phyloP scores from a whole-genome alignment of 129 eudicot species.

The Smallanthus sonchifolius region DNA sequence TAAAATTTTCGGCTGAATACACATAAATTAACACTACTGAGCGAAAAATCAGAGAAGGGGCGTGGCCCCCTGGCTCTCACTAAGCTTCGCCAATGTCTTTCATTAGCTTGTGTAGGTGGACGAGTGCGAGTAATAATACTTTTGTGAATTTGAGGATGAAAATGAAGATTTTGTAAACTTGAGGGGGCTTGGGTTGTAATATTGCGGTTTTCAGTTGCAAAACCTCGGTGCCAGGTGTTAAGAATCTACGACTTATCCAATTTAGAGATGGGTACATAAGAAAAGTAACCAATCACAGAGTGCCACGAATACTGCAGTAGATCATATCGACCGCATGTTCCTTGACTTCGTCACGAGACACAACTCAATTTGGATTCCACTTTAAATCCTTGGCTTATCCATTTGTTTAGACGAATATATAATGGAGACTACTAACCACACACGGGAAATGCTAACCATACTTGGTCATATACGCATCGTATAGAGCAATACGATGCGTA shows the following conservation, averaged over 20 bases:
- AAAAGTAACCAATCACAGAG: slow-evolving; percentile 13
- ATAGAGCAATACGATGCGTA: no score
- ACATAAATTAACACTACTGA: no score
- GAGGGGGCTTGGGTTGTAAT: background rate
- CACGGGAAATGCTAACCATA: no score
- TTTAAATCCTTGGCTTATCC: slow-evolving; percentile 18
- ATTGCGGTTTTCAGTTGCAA: slow-evolving; percentile 23
- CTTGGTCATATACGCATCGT: no score
- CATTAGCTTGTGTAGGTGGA: background rate
- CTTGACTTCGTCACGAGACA: slow-evolving; percentile 24
- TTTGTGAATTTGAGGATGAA: background rate
- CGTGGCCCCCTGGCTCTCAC: no score
- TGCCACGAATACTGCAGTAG: slow-evolving; percentile 43
- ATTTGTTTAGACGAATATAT: background rate
- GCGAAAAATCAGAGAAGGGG: no score
- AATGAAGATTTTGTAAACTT: background rate
- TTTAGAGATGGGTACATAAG: slow-evolving; percentile 12
- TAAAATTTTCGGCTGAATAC: no score
- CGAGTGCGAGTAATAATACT: background rate
- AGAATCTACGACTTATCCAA: slow-evolving; percentile 6
- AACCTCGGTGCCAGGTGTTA: slow-evolving; percentile 26
- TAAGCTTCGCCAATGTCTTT: no score
- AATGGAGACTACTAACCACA: no score
- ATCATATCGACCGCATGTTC: slow-evolving; percentile 33
- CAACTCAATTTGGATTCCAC: slow-evolving; percentile 16